A percentile compares a stretch with the other conserved stretches of the same genome.
These are phyloP conservation scores for Rhododendron williamsianum DNA, from an alignment of 148 eudicot species.

Conservation along the genomic window DNA sequence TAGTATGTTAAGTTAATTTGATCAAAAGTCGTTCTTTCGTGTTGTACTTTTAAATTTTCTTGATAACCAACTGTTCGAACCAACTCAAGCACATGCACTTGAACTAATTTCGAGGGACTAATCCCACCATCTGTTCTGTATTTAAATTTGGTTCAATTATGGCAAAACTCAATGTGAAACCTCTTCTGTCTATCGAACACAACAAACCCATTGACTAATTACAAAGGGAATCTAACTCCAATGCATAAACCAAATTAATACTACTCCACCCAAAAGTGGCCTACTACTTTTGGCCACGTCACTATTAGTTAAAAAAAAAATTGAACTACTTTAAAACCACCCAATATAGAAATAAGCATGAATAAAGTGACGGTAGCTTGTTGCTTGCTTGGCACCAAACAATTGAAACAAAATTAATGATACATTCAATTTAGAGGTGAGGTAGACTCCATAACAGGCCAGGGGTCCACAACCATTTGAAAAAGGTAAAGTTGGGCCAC, in stretches of 20 bases:
- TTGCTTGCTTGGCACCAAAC: not conserved
- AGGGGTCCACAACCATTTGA: not conserved
- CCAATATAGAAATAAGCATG: not conserved
- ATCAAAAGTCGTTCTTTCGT: too few relatives aligned
- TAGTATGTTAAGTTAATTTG: not conserved
- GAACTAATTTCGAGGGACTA: too few relatives aligned
- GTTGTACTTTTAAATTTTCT: too few relatives aligned
- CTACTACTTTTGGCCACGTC: not conserved
- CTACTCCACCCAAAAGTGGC: not conserved
- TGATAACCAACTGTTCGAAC: too few relatives aligned
- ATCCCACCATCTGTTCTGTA: too few relatives aligned
- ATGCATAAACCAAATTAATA: not conserved
- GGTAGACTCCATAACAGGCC: not conserved
- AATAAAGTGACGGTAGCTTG: not conserved
- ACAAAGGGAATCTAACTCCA: not conserved
- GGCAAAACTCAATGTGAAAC: not conserved
- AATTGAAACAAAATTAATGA: not conserved
- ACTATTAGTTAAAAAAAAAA: not conserved
- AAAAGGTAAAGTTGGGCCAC: not conserved
- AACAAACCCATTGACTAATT: not conserved
- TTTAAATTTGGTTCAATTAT: not conserved
- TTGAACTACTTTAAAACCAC: not conserved
- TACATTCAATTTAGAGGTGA: not conserved
- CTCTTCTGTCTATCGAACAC: not conserved
- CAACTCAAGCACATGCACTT: too few relatives aligned